Evolutionary conservation across 345 rosid species (phyloP).

Genomic region (Eucalyptus victrix): DNA sequence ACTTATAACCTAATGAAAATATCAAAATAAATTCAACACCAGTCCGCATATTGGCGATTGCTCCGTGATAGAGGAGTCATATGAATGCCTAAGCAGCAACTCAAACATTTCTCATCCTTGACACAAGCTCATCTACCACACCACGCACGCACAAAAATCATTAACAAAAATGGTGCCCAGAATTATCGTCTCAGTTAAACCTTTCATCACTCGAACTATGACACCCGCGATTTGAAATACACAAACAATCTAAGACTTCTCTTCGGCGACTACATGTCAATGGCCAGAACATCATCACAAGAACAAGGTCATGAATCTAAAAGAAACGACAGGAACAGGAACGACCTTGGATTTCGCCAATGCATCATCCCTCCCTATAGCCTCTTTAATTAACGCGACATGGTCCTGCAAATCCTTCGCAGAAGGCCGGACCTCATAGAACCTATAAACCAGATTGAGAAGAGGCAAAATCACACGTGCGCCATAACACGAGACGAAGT

Average conservation of each 20-base stretch:
- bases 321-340: not conserved
- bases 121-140: not conserved
- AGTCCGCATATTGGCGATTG: not conserved
- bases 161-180: not conserved
- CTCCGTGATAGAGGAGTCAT: not conserved
- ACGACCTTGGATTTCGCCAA: conserved; percentile 56
- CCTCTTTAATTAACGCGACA: conserved; percentile 44
- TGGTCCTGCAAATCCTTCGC: conserved; percentile 76
- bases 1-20: not conserved
- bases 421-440: conserved; percentile 53
- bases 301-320: not conserved
- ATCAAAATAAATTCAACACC: no score
- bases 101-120: not conserved
- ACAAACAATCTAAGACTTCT: not conserved
- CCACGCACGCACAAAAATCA: not conserved
- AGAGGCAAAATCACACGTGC: not conserved
- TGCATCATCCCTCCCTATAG: conserved; percentile 36
- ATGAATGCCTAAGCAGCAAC: not conserved
- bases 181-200: not conserved
- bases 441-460: conserved; percentile 22
- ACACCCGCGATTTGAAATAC: not conserved
- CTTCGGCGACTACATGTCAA: not conserved
- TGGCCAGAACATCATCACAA: not conserved
- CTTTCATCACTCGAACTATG: not conserved
- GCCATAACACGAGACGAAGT: not conserved